Evolutionary conservation across 116 monocot genomes (phyloP).

Genomic region (Posidonia oceanica): DNA sequence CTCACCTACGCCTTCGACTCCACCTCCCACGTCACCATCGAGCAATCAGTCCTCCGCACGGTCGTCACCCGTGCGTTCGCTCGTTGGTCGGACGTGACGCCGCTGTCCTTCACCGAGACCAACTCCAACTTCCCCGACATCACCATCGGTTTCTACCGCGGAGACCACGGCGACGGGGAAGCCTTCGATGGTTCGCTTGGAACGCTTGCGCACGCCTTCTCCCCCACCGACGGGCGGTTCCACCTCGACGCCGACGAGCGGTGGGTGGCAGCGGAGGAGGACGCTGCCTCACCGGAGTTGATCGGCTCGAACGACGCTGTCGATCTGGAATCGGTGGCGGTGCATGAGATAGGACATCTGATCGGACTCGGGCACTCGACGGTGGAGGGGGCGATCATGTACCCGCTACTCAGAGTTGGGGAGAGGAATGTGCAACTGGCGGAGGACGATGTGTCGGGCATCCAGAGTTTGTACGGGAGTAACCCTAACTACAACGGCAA

Average conservation of each 20-base stretch:
- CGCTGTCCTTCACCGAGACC: constrained; percentile 48
- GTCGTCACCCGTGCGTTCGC: constrained; percentile 61
- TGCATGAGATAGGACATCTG: constrained; percentile 91
- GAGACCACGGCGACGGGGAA: constrained; percentile 87
- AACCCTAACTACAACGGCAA: constrained; percentile 40
- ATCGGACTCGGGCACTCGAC: constrained; percentile 85
- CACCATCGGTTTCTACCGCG: constrained; percentile 63
- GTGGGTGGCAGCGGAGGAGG: constrained; percentile 42
- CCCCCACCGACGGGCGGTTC: constrained; percentile 64
- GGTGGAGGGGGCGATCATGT: constrained; percentile 65
- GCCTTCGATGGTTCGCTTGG: constrained; percentile 73
- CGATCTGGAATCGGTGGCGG: constrained; percentile 87
- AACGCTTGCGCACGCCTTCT: constrained; percentile 81
- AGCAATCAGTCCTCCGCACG: neutral
- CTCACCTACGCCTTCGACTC: constrained; percentile 55
- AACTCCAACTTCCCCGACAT: constrained; percentile 29
- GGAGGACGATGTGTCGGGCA: constrained; percentile 56
- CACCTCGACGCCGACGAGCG: constrained; percentile 74
- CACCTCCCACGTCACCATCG: constrained; percentile 22
- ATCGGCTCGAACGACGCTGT: constrained; percentile 18
- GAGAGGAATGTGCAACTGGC: constrained; percentile 58
- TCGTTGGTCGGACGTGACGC: constrained; percentile 65
- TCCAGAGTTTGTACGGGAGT: constrained; percentile 71
- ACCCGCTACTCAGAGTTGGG: constrained; percentile 38
- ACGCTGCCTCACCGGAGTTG: constrained; percentile 15